phyloP scores from a whole-genome alignment of 2,329 filamentous ascomycete genomes.

The Corynespora cassiicola region DNA sequence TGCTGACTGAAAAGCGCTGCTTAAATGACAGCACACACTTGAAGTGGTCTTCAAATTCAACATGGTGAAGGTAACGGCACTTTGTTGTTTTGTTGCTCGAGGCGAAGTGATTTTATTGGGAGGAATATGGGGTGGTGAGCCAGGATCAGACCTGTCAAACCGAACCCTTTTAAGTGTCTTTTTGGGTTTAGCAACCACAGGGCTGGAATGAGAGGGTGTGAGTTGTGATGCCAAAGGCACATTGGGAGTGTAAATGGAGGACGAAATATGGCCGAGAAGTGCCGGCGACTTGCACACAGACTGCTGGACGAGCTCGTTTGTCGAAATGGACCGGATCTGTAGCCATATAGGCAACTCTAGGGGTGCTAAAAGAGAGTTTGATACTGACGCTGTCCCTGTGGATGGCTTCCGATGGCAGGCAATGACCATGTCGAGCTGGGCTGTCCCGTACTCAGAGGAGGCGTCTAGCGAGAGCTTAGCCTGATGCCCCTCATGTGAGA shows the following conservation, averaged over 20 bases:
- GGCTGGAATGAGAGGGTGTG: not conserved
- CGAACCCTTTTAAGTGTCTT: constrained; percentile 6
- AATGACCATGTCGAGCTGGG: constrained; percentile 17
- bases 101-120: not conserved
- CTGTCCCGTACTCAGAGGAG: constrained; percentile 7
- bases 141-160: not conserved
- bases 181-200: not conserved
- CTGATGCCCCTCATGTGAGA: constrained; percentile 17
- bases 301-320: not conserved
- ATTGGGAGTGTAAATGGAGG: not conserved
- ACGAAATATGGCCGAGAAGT: not conserved
- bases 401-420: constrained; percentile 10
- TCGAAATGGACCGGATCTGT: constrained; percentile 13
- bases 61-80: constrained; percentile 5
- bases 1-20: constrained; percentile 7
- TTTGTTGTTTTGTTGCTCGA: not conserved
- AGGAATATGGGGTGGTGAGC: not conserved
- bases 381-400: not conserved
- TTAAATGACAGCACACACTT: constrained; percentile 18
- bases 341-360: constrained; percentile 15
- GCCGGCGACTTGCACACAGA: not conserved
- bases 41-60: constrained; percentile 9
- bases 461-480: constrained; percentile 17
- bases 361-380: not conserved
- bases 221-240: not conserved